Base-by-base conservation (phyloP, 2,329 filamentous ascomycete species). In the Diaporthe australafricana region DNA sequence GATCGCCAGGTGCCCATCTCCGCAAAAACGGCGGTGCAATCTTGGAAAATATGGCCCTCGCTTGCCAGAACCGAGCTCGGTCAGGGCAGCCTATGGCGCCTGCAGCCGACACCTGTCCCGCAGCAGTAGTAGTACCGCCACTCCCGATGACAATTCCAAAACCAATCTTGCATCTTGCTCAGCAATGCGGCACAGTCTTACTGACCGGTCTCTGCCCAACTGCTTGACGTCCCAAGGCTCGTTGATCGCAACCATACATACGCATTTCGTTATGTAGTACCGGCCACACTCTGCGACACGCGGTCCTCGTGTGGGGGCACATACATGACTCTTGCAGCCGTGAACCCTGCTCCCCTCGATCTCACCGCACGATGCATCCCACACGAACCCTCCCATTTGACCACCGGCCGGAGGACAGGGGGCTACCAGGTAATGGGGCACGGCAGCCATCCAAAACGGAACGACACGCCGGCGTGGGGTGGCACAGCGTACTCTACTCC, bases 31-130 rank as follows among this genome's bases (percentile, higher is more conserved):
- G 35, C 55, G 55, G 32, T 5, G 35, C 14, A 60, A 60, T 60
- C 55, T 42, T 17, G 11, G n/a, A 55, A 53, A 60, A 42, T 42
- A 47, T 62, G 57, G 57, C 40, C 25, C 40, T 62, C 56, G 56
- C 56, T 60, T 45, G 56, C 22, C 22, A 60, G 38, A 40, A 40
- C 38, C 38, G 38, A 40, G 38, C 38, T 40, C 38, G 38, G 14
- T 40, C 38, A 40, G 11, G 14, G 22, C 38, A 27, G 16, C n/a
- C 38, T 35, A 42, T 27, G 55, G 16, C n/a, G n/a, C 17, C 20
- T 60, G 55, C 55, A 60, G 16, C 55, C 22, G 32, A n/a, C 22
- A 4, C 55, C 22, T 32, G 55, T 60, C 55, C 57, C 40, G 42
- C 27, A 62, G n/a, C n/a, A n/a, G n/a, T n/a, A n/a, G n/a, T n/a